Evolutionary conservation across 2,329 filamentous ascomycete species (phyloP).

Genomic region (Elsinoe necatrix): DNA sequence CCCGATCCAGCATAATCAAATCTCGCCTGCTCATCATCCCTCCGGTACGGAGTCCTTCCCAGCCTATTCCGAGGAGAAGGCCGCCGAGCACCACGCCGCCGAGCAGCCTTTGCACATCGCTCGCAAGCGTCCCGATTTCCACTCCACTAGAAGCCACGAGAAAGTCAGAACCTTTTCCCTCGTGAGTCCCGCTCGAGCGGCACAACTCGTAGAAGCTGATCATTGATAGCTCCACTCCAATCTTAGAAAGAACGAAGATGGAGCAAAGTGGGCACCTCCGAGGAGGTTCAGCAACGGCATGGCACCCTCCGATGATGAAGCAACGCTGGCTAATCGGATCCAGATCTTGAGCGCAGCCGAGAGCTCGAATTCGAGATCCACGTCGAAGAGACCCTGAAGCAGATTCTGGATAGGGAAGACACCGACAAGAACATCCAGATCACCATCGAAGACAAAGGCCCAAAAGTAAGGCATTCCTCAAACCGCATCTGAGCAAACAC

Average conservation of each 20-base stretch:
- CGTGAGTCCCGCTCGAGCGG: neutral
- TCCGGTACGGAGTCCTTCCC: neutral
- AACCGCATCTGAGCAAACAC: conserved; percentile 15
- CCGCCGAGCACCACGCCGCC: conserved; percentile 1
- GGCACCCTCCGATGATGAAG: neutral
- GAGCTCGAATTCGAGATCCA: conserved; percentile 43
- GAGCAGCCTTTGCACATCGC: neutral
- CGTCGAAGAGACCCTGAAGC: conserved; percentile 74
- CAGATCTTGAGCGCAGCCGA: conserved; percentile 10
- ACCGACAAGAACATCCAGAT: conserved; percentile 94
- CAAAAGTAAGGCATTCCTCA: conserved; percentile 55
- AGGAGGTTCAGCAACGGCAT: conserved; percentile 14
- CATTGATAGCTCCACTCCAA: conserved; percentile 1
- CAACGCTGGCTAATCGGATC: neutral
- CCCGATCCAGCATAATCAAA: neutral
- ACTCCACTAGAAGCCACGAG: conserved; percentile 11
- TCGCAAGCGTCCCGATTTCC: neutral
- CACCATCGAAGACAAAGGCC: conserved; percentile 89
- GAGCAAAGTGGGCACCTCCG: conserved; percentile 12
- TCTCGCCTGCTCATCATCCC: neutral
- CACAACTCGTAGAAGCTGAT: neutral
- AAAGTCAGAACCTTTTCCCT: conserved; percentile 14
- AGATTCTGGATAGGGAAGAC: conserved; percentile 75
- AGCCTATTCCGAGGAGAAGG: conserved; percentile 3
- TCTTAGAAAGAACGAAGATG: conserved; percentile 15